phyloP scores from a whole-genome alignment of 2,329 filamentous ascomycete genomes.

The Ophiocordyceps unilateralis region DNA sequence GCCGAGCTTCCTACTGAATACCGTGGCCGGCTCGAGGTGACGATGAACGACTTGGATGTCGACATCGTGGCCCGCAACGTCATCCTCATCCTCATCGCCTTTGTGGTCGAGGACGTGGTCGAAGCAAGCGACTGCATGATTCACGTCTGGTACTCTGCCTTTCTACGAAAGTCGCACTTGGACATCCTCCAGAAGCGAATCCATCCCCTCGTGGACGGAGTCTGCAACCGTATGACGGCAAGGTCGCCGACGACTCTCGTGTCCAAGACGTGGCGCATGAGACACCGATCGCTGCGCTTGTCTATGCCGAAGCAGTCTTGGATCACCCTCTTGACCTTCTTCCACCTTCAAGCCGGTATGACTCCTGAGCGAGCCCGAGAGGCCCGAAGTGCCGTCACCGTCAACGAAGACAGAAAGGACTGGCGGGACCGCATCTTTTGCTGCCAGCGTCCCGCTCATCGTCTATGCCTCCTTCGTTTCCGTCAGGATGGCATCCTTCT shows the following conservation, averaged over 20 bases:
- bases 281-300: not conserved
- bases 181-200: not conserved
- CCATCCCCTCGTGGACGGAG: not conserved
- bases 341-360: not conserved
- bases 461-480: not conserved
- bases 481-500: not conserved
- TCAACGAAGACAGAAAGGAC: not conserved
- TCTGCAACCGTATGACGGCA: not conserved
- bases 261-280: not conserved
- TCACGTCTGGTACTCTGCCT: not conserved
- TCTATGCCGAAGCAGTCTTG: not conserved
- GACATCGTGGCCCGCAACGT: not conserved
- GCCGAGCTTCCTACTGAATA: not conserved
- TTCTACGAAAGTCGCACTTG: not conserved
- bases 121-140: not conserved
- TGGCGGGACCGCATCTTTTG: not conserved
- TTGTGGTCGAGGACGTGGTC: not conserved
- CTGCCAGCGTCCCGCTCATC: not conserved
- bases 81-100: not conserved
- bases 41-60: not conserved
- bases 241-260: not conserved
- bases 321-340: not conserved
- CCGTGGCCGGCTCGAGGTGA: not conserved
- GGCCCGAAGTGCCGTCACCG: not conserved
- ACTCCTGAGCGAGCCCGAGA: not conserved